Conservation (phyloP, 2,329 filamentous ascomycete genomes). For the Aspergillus sclerotialis region DNA sequence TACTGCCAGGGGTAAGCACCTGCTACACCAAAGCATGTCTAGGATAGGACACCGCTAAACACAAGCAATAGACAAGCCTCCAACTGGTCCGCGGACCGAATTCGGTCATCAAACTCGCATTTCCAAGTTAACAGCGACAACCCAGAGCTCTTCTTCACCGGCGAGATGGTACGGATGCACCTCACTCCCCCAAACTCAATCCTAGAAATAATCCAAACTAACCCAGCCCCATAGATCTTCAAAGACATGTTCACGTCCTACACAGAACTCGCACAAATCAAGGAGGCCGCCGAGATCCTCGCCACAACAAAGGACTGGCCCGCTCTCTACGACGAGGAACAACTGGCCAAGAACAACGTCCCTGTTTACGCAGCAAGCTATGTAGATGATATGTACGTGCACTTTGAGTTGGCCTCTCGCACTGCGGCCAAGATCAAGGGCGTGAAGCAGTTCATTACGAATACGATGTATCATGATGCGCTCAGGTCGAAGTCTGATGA, state of each 20-base stretch:
- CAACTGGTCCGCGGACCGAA: slow-evolving; percentile 63
- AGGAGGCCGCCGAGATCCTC: slow-evolving; percentile 62
- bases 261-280: slow-evolving; percentile 63
- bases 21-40: not conserved
- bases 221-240: slow-evolving; percentile 52
- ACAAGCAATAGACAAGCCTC: slow-evolving; percentile 46
- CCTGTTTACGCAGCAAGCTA: slow-evolving; percentile 82
- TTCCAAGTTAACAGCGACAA: slow-evolving; percentile 41
- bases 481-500: slow-evolving; percentile 67
- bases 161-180: slow-evolving; percentile 74
- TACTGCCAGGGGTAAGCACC: slow-evolving; percentile 62
- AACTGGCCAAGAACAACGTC: slow-evolving; percentile 68
- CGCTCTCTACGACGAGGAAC: slow-evolving; percentile 65
- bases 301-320: slow-evolving; percentile 66
- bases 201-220: slow-evolving; percentile 2
- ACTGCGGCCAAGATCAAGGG: slow-evolving; percentile 69
- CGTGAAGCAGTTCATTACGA: slow-evolving; percentile 77
- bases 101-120: slow-evolving; percentile 28
- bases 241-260: slow-evolving; percentile 79
- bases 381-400: slow-evolving; percentile 88
- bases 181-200: not conserved
- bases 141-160: slow-evolving; percentile 68
- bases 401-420: slow-evolving; percentile 64
- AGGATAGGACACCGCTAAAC: slow-evolving; percentile 4
- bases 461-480: slow-evolving; percentile 80